These are phyloP conservation scores for Aureobasidium sp. DNA, from an alignment of 2,329 filamentous ascomycete genomes.

Conservation along the genomic window DNA sequence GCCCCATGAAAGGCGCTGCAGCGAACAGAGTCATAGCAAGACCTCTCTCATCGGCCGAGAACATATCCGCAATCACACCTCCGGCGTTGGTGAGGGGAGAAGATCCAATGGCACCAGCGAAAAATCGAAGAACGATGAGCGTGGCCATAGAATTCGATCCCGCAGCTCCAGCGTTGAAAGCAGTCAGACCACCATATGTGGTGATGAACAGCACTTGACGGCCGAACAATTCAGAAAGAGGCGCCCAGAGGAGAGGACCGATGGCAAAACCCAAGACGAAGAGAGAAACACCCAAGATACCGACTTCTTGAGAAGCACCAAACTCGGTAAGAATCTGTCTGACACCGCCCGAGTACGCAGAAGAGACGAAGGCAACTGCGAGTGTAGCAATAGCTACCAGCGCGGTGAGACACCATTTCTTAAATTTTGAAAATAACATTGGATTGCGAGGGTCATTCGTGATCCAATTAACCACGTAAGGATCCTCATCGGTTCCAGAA, in stretches of 20 bases:
- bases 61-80: constrained; percentile 43
- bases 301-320: constrained; percentile 44
- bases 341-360: constrained; percentile 57
- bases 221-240: constrained; percentile 54
- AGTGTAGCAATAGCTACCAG: constrained; percentile 61
- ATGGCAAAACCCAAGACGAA: constrained; percentile 58
- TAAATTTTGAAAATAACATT: constrained; percentile 47
- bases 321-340: constrained; percentile 51
- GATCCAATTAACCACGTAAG: constrained; percentile 61
- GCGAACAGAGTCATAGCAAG: constrained; percentile 58
- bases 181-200: constrained; percentile 33
- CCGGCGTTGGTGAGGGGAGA: constrained; percentile 40
- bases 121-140: constrained; percentile 40
- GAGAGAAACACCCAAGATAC: constrained; percentile 56
- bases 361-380: constrained; percentile 62
- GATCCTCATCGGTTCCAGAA: constrained; percentile 57
- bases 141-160: constrained; percentile 39
- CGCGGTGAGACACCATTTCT: constrained; percentile 61
- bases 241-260: constrained; percentile 54
- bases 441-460: constrained; percentile 61
- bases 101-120: constrained; percentile 39
- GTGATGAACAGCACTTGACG: constrained; percentile 32
- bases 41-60: constrained; percentile 35
- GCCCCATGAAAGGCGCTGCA: constrained; percentile 60
- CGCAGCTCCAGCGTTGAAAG: constrained; percentile 37